Evolutionary conservation across 495 filamentous ascomycete genomes (phyloP), one percentile per base, ranked within the genome.

Genomic region (Trichoderma gamsii): DNA sequence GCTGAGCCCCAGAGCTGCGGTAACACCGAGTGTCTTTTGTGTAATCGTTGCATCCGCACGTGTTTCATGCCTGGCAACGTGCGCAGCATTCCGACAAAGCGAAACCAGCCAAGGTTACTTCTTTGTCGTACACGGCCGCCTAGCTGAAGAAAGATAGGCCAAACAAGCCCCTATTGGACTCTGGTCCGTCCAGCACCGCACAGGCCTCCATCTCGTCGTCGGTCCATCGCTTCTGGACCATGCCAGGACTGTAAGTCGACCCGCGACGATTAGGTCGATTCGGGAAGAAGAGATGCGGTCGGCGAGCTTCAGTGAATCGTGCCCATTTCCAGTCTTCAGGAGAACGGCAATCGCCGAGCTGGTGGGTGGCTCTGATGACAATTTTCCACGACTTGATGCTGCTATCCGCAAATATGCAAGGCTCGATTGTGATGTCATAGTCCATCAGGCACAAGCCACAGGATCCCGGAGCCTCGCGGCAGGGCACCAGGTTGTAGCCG

Each of bases 241-340:
- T 12, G 35, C 63, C 63, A 13, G 63, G 63, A 13, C 13, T 12
- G 32, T 65, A 65, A 15, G n/a, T 35, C 13, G 35, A 41, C 6
- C 63, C 63, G n/a, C 63, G 63, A 21, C 63, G 63, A 23, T 65
- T 65, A 8, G 63, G 63, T 13, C 63, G 35, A 32, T 29, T 65
- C 11, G 63, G 63, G n/a, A 32, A 25, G 41, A 65, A 65, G 21
- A 65, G 12, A 27, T 65, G 63, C 8, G 3, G 12, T 32, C 63
- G 63, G n/a, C 15, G 23, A 18, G 12, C n/a, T 11, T 65, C 63
- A 13, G 32, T 65, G 63, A 65, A 65, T 7, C 63, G 8, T 32
- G 63, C 63, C 63, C 63, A 65, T 29, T 65, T 65, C 63, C 63
- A 65, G 63, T 65, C 63, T 15, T 29, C n/a, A n/a, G 63, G 63